A percentile compares a stretch with the other conserved stretches of the same genome.
phyloP scores from a whole-genome alignment of 1,284 basidiomycete genomes.

The Moesziomyces sp. region DNA sequence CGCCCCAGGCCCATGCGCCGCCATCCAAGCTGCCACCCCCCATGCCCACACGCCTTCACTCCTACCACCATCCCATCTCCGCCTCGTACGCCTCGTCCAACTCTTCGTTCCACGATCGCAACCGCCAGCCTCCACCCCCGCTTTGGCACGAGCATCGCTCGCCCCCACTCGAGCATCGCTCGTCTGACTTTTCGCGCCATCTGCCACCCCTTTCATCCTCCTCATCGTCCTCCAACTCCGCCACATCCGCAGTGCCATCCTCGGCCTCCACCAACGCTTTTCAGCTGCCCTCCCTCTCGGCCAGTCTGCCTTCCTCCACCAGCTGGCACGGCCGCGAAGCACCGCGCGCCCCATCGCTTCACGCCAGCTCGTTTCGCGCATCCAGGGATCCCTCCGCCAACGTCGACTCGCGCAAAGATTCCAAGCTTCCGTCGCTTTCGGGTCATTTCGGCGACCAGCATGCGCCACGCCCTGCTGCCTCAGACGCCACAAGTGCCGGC shows the following conservation, averaged over 20 bases:
- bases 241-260: conserved; percentile 3
- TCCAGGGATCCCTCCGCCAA: conserved; percentile 8
- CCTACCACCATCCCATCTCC: conserved; percentile 48
- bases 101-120: conserved; percentile 20
- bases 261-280: conserved; percentile 11
- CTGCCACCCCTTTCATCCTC: conserved; percentile 26
- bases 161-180: conserved; percentile 33
- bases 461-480: background rate
- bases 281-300: conserved; percentile 36
- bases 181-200: conserved; percentile 34
- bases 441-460: conserved; percentile 20
- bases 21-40: conserved; percentile 29
- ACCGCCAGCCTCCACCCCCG: conserved; percentile 20
- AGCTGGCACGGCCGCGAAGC: conserved; percentile 28
- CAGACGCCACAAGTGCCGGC: conserved; percentile 2
- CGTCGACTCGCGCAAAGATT: conserved; percentile 13
- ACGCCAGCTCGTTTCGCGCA: conserved; percentile 13
- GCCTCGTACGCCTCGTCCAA: conserved; percentile 32
- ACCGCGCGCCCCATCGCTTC: conserved; percentile 1
- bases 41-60: conserved; percentile 30
- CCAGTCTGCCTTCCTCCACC: conserved; percentile 30
- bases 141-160: conserved; percentile 31
- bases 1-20: conserved; percentile 11
- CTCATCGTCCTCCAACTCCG: conserved; percentile 12
- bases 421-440: conserved; percentile 19